Evolutionary conservation across 345 rosid species (phyloP), one percentile per base, ranked within the genome.

Genomic region (Leavenworthia alabamica): DNA sequence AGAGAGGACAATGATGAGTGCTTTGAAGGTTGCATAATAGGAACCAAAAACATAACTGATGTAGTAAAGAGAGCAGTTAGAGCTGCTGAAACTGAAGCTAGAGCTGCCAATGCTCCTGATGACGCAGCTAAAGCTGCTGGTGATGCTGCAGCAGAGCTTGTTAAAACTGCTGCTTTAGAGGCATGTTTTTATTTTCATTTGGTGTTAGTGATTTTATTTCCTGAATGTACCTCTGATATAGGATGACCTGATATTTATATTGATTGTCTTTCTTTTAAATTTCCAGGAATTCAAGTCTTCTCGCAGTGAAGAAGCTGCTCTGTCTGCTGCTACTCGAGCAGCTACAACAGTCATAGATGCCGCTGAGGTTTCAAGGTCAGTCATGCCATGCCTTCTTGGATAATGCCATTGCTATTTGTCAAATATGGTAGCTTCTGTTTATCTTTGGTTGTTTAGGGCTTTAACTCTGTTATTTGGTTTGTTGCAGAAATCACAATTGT

Each of bases 11-110:
- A 42, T 60, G 85, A 84, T 77, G 91, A 83, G 56, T 83, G 90
- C 73, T 80, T 85, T 62, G 80, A 82, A 75, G 96, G 80, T 33
- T 93, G 95, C 78, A 71, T 73, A 59, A 72, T 93, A 40, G 99
- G 99, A 72, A 80, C 80, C 56, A 81, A 71, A 74, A 95, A 89
- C 71, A 82, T 93, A 42, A 75, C 80, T 60, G 83, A 85, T 70
- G 55, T 89, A 57, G 97, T 93, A 17, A 89, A 73, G 80, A 74
- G 77, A 58, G 99, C 99, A 7, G 86, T 93, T 45, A 77, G 79
- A 67, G 86, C 99, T 76, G 99, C 99, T 65, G 99, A 89, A 73
- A 81, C 86, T 12, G 99, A 93, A 86, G 99, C 99, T 50, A 79
- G 84, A 77, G 81, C 86, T 55, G 96, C 86, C 62, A 79, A 81